These are phyloP conservation scores for Vaccinium vitisidaea DNA, from an alignment of 148 eudicot species.

Conservation along the genomic window DNA sequence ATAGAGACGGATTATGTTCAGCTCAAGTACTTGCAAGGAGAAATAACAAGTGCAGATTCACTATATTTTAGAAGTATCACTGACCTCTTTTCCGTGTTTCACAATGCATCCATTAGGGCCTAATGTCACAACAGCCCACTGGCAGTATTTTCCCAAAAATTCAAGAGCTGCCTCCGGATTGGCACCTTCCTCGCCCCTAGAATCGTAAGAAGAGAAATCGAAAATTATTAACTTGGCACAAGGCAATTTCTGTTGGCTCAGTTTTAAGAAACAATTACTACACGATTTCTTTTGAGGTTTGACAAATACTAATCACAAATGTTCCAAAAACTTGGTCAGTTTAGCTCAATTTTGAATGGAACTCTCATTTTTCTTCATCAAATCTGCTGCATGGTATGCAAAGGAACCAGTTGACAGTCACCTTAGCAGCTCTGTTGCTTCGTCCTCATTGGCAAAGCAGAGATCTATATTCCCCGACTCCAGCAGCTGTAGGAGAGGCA, in stretches of 20 bases:
- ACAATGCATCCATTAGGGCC: constrained; percentile 91
- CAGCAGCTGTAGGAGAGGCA: constrained; percentile 64
- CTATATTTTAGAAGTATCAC: constrained; percentile 15
- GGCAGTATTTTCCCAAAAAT: constrained; percentile 69
- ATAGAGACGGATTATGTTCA: background rate
- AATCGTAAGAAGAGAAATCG: constrained; percentile 12
- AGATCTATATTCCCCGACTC: constrained; percentile 86
- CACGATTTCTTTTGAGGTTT: background rate
- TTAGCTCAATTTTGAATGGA: background rate
- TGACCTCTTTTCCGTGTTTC: constrained; percentile 76
- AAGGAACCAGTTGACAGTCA: constrained; percentile 20
- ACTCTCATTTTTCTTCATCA: background rate
- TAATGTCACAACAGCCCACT: constrained; percentile 94
- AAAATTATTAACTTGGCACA: background rate
- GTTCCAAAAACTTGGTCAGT: background rate
- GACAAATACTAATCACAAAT: no score
- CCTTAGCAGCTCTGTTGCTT: constrained; percentile 89
- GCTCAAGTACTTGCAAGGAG: background rate
- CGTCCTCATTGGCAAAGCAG: constrained; percentile 99
- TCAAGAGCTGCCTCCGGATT: constrained; percentile 81
- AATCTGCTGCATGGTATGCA: background rate
- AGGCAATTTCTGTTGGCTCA: background rate
- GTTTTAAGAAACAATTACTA: background rate
- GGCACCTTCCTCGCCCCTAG: constrained; percentile 58
- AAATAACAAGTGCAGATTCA: background rate